Base-by-base conservation (phyloP, 2,329 filamentous ascomycete species). In the Phyllosticta capitalensis region DNA sequence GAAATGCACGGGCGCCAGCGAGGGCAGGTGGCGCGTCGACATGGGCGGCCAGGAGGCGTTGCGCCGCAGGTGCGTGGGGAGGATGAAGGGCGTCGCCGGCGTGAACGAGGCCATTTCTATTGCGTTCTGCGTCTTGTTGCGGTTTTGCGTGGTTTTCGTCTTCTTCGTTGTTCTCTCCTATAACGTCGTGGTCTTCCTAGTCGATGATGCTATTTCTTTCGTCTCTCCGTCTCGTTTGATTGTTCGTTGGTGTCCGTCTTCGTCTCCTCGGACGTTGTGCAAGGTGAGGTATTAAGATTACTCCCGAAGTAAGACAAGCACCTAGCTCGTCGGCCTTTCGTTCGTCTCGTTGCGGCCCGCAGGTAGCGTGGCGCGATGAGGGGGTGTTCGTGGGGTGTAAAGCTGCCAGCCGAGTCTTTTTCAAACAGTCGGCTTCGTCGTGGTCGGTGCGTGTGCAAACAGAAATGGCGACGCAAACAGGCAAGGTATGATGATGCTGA, bases 1-100 rank as follows among this genome's bases (percentile, higher is more conserved):
- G 58, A 59, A 59, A 28, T 59, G 58, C 19, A 59, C 48, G 52
- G 58, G 52, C 14, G 58, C 58, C n/a, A 55, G 52, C 48, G 52
- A 51, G 20, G 24, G 58, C n/a, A 59, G 58, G 48, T 52, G 26
- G 48, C 58, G 58, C 24, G 58, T 21, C 9, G 58, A 55, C 48
- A 59, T 52, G 14, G 58, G 58, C 20, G 58, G 58, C 58, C 58
- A 59, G 9, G 58, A 59, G 38, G 38, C 38, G 45, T 59, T 52
- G 14, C 52, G 52, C 10, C 58, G 45, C 19, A 19, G 45, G 53
- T 59, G 58, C 22, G 50, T 52, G 50, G 38, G 51, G 9, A 19
- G n/a, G 28, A n/a, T 19, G 28, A n/a, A 24, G 38, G 3, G 33
- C 14, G 20, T 52, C n/a, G 51, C 50, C 54, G 6, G 3, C 48